Base-by-base conservation (phyloP, 768 basidiomycete genomes). In the Boletus edulis region DNA sequence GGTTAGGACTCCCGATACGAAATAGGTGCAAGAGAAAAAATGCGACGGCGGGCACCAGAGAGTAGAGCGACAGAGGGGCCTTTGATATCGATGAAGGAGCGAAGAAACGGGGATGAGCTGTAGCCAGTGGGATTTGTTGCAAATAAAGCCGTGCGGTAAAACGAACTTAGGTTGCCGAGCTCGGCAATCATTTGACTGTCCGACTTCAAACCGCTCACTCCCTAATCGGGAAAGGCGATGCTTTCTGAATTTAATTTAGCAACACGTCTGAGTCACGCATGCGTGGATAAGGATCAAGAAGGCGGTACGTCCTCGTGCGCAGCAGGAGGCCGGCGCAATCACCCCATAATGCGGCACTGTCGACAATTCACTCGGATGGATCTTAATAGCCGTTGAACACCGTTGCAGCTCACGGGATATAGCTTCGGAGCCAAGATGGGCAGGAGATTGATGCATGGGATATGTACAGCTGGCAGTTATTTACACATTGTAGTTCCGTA, bases 131-230 rank as follows among this genome's bases (percentile, higher is more conserved):
- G 69, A 72, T 62, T 72, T 72, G 71, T 73, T 61, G 71, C 66
- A 71, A 71, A 73, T 71, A 71, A 71, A 73, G 71, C 71, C 71
- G 63, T 62, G 71, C 70, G 70, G 67, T 61, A 63, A 69, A 67
- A 64, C 64, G 62, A 71, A 67, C 65, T 45, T 72, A 57, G 64
- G 66, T 73, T 71, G 71, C 71, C 70, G 70, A 70, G 55, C 55
- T 59, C 70, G 70, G 70, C 70, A 69, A 71, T 71, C 69, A 73
- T 46, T 67, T 67, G 59, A 56, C 56, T 69, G 59, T 69, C 69
- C 69, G 69, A 69, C 65, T 65, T 69, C 51, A 64, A 67, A 59
- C 69, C 67, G 68, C 68, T 64, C 68, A 70, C 39, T 69, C 49
- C 68, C 67, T 42, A 41, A 69, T 59, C 29, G 5, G 43, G 55